These are phyloP conservation scores for Metschnikowia rubicola DNA, from an alignment of 805 yeast species.

Conservation along the genomic window DNA sequence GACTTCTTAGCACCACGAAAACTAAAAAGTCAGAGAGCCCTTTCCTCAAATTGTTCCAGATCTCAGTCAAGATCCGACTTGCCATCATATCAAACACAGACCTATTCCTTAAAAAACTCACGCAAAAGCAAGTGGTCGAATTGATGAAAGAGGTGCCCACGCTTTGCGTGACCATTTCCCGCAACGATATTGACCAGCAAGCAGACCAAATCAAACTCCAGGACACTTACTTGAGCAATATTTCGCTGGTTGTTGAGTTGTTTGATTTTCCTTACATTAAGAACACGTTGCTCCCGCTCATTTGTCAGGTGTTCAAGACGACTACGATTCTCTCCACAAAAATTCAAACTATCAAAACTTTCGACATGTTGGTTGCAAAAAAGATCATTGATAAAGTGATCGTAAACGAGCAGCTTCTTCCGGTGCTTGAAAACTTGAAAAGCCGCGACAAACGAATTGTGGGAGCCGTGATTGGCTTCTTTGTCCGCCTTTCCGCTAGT, in stretches of 20 bases:
- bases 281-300: slow-evolving; percentile 67
- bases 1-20: slow-evolving; percentile 28
- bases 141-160: slow-evolving; percentile 44
- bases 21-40: slow-evolving; percentile 20
- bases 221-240: slow-evolving; percentile 47
- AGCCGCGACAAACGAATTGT: slow-evolving; percentile 70
- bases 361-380: slow-evolving; percentile 52
- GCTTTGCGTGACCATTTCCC: slow-evolving; percentile 24
- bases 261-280: slow-evolving; percentile 71
- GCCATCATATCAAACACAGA: slow-evolving; percentile 43
- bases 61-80: slow-evolving; percentile 32
- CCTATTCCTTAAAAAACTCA: slow-evolving; percentile 47
- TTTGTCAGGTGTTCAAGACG: slow-evolving; percentile 71
- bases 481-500: slow-evolving; percentile 49
- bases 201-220: slow-evolving; percentile 42
- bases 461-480: slow-evolving; percentile 47
- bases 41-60: slow-evolving; percentile 26
- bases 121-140: slow-evolving; percentile 49
- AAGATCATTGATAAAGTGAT: slow-evolving; percentile 68
- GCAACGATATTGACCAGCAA: slow-evolving; percentile 25
- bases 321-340: slow-evolving; percentile 84
- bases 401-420: slow-evolving; percentile 76
- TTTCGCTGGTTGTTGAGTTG: slow-evolving; percentile 39
- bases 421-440: slow-evolving; percentile 70
- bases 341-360: slow-evolving; percentile 58